phyloP scores from a whole-genome alignment of 306 rosid genomes.

The Ammopiptanthus mongolicus region DNA sequence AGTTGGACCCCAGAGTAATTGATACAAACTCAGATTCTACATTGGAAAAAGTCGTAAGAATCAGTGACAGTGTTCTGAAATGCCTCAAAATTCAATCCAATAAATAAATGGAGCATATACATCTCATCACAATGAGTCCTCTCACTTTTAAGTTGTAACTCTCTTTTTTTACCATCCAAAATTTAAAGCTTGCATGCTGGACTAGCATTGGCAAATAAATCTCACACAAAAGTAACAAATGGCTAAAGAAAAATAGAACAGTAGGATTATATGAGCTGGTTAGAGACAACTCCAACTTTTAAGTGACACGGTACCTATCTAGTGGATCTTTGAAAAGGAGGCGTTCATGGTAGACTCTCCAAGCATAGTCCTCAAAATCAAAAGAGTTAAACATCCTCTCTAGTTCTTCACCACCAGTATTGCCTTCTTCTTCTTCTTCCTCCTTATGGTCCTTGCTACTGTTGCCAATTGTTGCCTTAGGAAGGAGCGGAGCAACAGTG shows the following conservation, averaged over 20 bases:
- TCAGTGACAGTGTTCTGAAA: not conserved
- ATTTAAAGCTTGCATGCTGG: not conserved
- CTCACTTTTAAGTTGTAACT: not conserved
- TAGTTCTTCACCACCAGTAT: not conserved
- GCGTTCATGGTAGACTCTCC: constrained; percentile 71
- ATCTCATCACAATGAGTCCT: not conserved
- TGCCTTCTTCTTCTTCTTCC: constrained; percentile 17
- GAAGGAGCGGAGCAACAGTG: constrained; percentile 53
- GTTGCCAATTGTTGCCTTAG: not conserved
- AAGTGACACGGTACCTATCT: constrained; percentile 48
- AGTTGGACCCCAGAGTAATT: not conserved
- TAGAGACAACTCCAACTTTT: not conserved
- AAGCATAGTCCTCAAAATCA: constrained; percentile 80
- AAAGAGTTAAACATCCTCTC: constrained; percentile 47
- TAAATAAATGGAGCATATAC: constrained; percentile 22
- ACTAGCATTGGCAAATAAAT: not conserved
- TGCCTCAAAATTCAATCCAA: not conserved
- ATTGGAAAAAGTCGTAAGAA: not conserved
- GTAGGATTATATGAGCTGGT: not conserved
- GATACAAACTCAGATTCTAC: too few species aligned
- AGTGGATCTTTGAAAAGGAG: constrained; percentile 61
- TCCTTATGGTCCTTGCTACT: not conserved
- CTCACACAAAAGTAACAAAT: not conserved
- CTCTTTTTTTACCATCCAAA: not conserved
- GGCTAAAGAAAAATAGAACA: not conserved